phyloP scores from a whole-genome alignment of 139 green algal genomes.

The Mychonastes homosphaera region DNA sequence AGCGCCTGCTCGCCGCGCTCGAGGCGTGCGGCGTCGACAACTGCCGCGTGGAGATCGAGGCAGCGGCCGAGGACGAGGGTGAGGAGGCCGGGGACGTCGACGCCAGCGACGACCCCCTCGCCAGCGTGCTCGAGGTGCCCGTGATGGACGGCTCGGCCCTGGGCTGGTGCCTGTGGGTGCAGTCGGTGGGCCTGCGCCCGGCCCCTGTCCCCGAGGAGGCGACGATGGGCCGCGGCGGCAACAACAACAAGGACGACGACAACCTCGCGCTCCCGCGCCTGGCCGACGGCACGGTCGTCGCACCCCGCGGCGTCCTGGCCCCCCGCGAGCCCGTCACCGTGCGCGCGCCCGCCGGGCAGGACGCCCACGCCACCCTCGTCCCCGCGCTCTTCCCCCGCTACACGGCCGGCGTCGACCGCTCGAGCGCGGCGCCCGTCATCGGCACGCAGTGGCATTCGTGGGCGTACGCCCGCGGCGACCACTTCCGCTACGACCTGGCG shows the following conservation, averaged over 20 bases:
- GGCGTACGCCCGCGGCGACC: slow-evolving; percentile 35
- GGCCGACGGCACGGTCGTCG: slow-evolving; percentile 20
- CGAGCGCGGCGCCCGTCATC: slow-evolving; percentile 45
- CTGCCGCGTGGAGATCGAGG: slow-evolving; percentile 52
- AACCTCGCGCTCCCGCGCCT: no score
- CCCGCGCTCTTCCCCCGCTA: slow-evolving; percentile 13
- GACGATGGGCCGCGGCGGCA: neutral
- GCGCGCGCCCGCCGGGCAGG: neutral
- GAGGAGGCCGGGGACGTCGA: neutral
- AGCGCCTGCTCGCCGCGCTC: slow-evolving; percentile 73
- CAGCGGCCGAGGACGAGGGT: slow-evolving; percentile 32
- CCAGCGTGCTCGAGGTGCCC: slow-evolving; percentile 22
- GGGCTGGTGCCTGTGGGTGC: slow-evolving; percentile 46
- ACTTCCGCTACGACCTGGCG: slow-evolving; percentile 45
- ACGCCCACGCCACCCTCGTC: neutral
- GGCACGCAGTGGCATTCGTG: slow-evolving; percentile 84
- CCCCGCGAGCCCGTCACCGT: neutral
- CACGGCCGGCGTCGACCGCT: slow-evolving; percentile 59
- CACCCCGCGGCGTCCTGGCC: slow-evolving; percentile 3
- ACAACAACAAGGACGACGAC: neutral
- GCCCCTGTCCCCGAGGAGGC: neutral
- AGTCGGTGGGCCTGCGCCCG: slow-evolving; percentile 27
- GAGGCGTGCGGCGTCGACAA: slow-evolving; percentile 81
- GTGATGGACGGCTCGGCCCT: slow-evolving; percentile 72
- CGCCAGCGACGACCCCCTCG: neutral